A percentile compares a stretch with the other conserved stretches of the same genome.
Conservation (phyloP, 768 basidiomycete species). For the Tephrocybe sp. region DNA sequence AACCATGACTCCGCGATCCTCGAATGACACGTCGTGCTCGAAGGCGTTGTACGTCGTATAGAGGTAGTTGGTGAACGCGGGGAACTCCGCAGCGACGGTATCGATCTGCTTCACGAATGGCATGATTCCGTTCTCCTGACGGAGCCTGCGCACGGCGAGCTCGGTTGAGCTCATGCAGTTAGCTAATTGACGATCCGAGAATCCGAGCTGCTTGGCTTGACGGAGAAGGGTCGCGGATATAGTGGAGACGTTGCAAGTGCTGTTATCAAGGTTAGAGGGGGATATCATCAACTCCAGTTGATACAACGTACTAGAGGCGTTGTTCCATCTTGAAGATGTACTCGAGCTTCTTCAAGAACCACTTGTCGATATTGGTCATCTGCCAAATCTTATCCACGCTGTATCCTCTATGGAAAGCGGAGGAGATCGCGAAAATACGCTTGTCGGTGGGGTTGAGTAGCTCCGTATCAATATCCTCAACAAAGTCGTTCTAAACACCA, state of each 20-base stretch:
- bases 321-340: conserved; percentile 83
- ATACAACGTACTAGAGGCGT: conserved; percentile 60
- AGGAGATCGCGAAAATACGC: conserved; percentile 94
- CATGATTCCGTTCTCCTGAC: conserved; percentile 77
- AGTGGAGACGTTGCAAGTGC: conserved; percentile 60
- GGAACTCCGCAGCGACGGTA: conserved; percentile 98
- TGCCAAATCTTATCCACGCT: conserved; percentile 95
- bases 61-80: conserved; percentile 97
- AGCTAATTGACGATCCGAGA: conserved; percentile 92
- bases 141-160: conserved; percentile 86
- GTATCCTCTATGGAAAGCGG: conserved; percentile 90
- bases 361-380: conserved; percentile 98
- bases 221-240: conserved; percentile 63
- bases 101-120: conserved; percentile 99
- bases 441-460: conserved; percentile 94
- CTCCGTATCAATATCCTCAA: conserved; percentile 91
- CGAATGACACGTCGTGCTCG: conserved; percentile 88
- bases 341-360: conserved; percentile 92
- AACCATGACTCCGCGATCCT: conserved; percentile 94
- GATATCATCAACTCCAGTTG: not conserved
- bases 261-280: conserved; percentile 25
- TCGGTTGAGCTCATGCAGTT: conserved; percentile 83
- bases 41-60: conserved; percentile 98
- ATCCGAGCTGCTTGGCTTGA: conserved; percentile 91
- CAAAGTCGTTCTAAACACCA: conserved; percentile 69